Base-by-base conservation (phyloP, 176 grass and related monocot species). In the Leersia perrieri region DNA sequence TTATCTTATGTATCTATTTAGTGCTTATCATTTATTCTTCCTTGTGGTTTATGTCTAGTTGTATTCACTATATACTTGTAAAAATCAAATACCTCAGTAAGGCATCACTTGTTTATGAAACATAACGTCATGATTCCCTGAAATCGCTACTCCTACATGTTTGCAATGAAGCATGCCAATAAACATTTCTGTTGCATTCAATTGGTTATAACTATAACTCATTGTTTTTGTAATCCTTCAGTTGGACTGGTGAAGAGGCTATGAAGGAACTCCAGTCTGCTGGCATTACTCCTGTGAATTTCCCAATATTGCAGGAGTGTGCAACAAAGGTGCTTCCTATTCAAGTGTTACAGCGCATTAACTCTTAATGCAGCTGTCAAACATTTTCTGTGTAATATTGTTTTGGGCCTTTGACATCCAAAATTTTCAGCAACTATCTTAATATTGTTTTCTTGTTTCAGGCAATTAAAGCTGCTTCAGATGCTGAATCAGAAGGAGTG, bases 211-310 rank as follows among this genome's bases (percentile, higher is more conserved):
- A 83, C 45, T 11, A 79, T 51, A 20, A n/a, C n/a, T n/a, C n/a
- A n/a, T n/a, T 51, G 47, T 51, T 13, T 79, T 81, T 81, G 23
- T 47, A 90, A 81, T 70, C 55, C 78, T 80, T 80, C 81, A 98
- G 95, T 82, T 98, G 95, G 95, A 89, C 95, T 75, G 95, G 87
- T 77, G 86, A 94, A 91, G 90, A 85, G 71, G 95, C 95, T 61
- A 34, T 86, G 41, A 88, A 73, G 53, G 95, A 98, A 65, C 90
- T 98, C 42, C 88, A 98, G 62, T 36, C 33, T 33, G 95, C 95
- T 22, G 88, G 92, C 60, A 92, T 98, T 80, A 89, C 86, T 72
- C 86, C 89, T 74, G 78, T 58, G 18, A 62, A 68, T 66, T 94
- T 94, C 83, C 80, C 83, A 34, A 61, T 92, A 65, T 87, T 98